Base-by-base conservation (phyloP, 176 grass and related monocot species). In the Zoysia pacifica region DNA sequence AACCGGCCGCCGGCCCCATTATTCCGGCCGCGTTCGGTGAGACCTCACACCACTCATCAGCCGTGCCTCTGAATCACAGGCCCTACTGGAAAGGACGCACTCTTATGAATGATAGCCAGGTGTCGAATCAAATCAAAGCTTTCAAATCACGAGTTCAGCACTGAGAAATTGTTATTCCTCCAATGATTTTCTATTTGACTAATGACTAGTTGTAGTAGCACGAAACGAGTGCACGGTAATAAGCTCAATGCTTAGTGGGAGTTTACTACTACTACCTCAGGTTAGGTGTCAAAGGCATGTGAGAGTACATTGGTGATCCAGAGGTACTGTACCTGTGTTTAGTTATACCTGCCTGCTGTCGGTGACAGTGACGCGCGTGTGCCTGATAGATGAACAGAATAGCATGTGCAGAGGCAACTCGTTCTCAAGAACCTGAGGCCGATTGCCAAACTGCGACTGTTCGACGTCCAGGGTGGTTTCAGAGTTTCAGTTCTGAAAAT, bases 21-120 rank as follows among this genome's bases (percentile, higher is more conserved):
- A 84, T 74, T 83, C 56, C 79, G 69, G 52, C 61, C 53, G 28
- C 28, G 69, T 62, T 74, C 28, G 86, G 80, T 84, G 75, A 83
- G 62, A 79, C 62, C 41, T 83, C 86, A 74, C 75, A 73, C 60
- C 28, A 28, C 28, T 62, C 62, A 62, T 65, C 65, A 48, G 44
- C 37, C 61, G 54, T 54, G 75, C 73, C 65, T 63, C 78, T 86
- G 71, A 81, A 67, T 14, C 43, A 42, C 50, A 48, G 70, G 46
- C 11, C 76, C 70, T 62, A 14, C 52, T 42, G 4, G 62, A 67
- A 74, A 67, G 8, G 18, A 40, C 7, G 7, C 8, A 0, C 2
- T 28, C 16, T 67, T 58, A n/a, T 50, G n/a, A 28, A 36, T 60
- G n/a, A 15, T 20, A 66, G 14, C 45, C 67, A 13, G 73, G 72